Conservation (phyloP, 345 rosid species). For the Schrenkiella parvula region DNA sequence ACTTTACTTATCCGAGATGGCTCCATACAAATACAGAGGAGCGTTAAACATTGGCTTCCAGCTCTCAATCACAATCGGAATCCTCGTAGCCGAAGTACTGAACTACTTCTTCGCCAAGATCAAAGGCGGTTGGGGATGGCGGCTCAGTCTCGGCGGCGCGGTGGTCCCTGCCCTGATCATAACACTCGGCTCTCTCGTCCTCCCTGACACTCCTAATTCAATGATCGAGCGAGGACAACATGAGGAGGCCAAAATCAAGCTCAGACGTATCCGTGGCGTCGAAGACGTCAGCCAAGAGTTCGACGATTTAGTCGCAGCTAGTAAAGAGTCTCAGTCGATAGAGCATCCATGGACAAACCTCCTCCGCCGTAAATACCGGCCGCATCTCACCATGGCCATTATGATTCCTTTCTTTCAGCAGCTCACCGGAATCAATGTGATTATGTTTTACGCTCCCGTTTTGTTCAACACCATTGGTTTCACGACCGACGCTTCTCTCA, state of each 20-base stretch:
- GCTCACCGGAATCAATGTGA: conserved; percentile 80
- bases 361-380: conserved; percentile 74
- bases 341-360: conserved; percentile 83
- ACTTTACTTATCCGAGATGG: conserved; percentile 94
- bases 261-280: conserved; percentile 66
- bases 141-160: conserved; percentile 91
- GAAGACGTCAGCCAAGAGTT: conserved; percentile 76
- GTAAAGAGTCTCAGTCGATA: conserved; percentile 63
- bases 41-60: conserved; percentile 91
- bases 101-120: conserved; percentile 87
- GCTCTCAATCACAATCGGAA: conserved; percentile 83
- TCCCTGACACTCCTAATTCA: conserved; percentile 94
- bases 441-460: conserved; percentile 90
- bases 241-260: conserved; percentile 54
- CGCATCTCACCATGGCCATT: conserved; percentile 71
- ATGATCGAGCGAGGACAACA: conserved; percentile 83
- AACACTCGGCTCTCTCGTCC: conserved; percentile 66
- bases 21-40: conserved; percentile 95
- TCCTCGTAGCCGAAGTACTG: conserved; percentile 69
- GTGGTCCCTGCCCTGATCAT: conserved; percentile 95
- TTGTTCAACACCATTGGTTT: conserved; percentile 83
- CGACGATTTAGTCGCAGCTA: conserved; percentile 65
- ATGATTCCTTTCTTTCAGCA: conserved; percentile 83
- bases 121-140: conserved; percentile 89
- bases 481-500: conserved; percentile 56